phyloP scores from a whole-genome alignment of 2,329 filamentous ascomycete species.

The Bimuria novae-zelandiae region DNA sequence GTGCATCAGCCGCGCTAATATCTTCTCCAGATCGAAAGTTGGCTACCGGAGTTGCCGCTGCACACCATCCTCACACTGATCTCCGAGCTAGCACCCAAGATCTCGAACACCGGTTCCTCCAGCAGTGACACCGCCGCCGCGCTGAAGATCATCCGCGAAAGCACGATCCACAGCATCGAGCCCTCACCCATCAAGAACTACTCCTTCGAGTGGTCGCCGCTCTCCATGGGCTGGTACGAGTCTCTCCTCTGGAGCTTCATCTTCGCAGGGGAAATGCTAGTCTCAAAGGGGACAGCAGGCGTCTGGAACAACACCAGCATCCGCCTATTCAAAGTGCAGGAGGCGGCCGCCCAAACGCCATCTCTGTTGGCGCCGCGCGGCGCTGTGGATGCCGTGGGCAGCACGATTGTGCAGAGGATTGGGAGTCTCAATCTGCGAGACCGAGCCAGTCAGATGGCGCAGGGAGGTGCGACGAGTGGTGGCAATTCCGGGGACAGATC shows the following conservation, averaged over 20 bases:
- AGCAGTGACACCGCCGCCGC: conserved; percentile 46
- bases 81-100: conserved; percentile 59
- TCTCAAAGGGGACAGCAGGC: conserved; percentile 83
- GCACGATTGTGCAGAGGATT: conserved; percentile 84
- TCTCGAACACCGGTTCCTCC: conserved; percentile 53
- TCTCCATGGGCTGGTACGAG: conserved; percentile 94
- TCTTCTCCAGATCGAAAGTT: conserved; percentile 73
- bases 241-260: conserved; percentile 92
- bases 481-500: conserved; percentile 28
- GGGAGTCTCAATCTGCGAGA: conserved; percentile 74
- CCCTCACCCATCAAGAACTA: conserved; percentile 76
- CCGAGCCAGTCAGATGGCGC: conserved; percentile 26
- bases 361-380: conserved; percentile 83
- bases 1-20: conserved; percentile 23
- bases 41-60: conserved; percentile 88
- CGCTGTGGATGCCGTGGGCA: conserved; percentile 90
- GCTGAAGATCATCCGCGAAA: conserved; percentile 59
- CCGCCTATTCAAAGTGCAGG: conserved; percentile 86
- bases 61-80: conserved; percentile 84
- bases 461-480: conserved; percentile 20
- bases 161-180: conserved; percentile 73
- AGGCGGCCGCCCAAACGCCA: conserved; percentile 78
- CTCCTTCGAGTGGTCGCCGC: conserved; percentile 90
- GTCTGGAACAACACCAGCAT: conserved; percentile 93
- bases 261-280: conserved; percentile 87